These are phyloP conservation scores for Suillus subluteus DNA, from an alignment of 768 basidiomycete genomes.

Conservation along the genomic window DNA sequence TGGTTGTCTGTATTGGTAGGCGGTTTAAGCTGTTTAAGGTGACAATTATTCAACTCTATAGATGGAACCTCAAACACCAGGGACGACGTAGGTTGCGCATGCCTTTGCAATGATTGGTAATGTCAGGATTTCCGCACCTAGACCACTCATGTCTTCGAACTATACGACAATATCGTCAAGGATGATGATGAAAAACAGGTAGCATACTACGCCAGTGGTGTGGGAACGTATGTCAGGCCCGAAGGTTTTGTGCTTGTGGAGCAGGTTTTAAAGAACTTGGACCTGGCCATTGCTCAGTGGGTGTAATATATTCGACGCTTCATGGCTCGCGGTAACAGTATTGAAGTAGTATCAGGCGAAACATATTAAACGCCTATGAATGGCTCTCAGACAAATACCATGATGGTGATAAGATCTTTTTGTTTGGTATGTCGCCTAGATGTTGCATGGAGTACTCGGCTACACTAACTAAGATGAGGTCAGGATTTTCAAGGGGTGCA, in stretches of 20 bases:
- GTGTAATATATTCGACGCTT: conserved; percentile 10
- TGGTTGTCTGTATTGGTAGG: not conserved
- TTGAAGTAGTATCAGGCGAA: not conserved
- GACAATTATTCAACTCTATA: not conserved
- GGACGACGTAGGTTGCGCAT: not conserved
- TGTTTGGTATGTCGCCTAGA: conserved; percentile 7
- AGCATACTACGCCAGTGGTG: conserved; percentile 43
- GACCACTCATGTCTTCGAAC: conserved; percentile 44
- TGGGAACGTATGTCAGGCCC: conserved; percentile 39
- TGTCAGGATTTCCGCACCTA: conserved; percentile 18
- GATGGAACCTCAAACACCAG: conserved; percentile 2
- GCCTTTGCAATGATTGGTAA: not conserved
- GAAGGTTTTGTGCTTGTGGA: conserved; percentile 27
- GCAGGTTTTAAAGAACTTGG: conserved; percentile 30
- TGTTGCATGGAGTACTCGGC: not conserved
- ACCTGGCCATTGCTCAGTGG: conserved; percentile 44
- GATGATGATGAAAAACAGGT: conserved; percentile 26
- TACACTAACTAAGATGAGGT: not conserved
- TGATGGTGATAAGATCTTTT: conserved; percentile 10
- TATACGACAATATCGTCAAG: conserved; percentile 34
- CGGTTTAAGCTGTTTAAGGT: not conserved
- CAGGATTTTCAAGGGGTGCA: conserved; percentile 9
- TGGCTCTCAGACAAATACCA: conserved; percentile 1
- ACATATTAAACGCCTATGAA: not conserved
- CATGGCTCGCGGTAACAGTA: not conserved